These are phyloP conservation scores for Cronartium quercuum DNA, from an alignment of 1,284 basidiomycete genomes.

Conservation along the genomic window DNA sequence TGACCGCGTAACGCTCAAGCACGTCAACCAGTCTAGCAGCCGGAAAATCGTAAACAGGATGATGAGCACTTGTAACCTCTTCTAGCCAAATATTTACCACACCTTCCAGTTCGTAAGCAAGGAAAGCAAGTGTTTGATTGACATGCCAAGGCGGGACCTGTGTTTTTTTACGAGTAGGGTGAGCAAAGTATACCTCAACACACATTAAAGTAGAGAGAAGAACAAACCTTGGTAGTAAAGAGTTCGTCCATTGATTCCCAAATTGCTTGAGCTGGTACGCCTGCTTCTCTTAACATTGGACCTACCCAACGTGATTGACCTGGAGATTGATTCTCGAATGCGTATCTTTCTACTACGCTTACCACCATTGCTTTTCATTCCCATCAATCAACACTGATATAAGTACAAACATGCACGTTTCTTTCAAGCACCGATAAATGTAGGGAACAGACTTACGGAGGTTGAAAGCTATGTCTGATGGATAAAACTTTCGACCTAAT, in stretches of 20 bases:
- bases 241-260: constrained; percentile 80
- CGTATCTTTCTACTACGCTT: constrained; percentile 63
- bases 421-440: background rate
- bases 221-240: constrained; percentile 72
- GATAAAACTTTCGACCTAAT: constrained; percentile 75
- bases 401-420: constrained; percentile 14
- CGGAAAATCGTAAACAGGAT: constrained; percentile 1
- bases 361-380: constrained; percentile 60
- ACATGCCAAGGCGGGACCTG: constrained; percentile 38
- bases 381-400: background rate
- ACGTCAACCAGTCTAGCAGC: constrained; percentile 32
- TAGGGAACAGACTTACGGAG: constrained; percentile 57
- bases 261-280: constrained; percentile 66
- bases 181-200: background rate
- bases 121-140: constrained; percentile 11
- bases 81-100: constrained; percentile 20
- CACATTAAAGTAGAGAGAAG: background rate
- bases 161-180: background rate
- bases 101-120: constrained; percentile 19
- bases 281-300: constrained; percentile 66
- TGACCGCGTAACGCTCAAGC: constrained; percentile 28
- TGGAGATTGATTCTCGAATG: constrained; percentile 58
- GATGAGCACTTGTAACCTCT: constrained; percentile 18
- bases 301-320: constrained; percentile 71
- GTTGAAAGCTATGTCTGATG: constrained; percentile 83